Percentiles rank a stretch among this genome's conserved stretches.
Evolutionary conservation across 2,329 filamentous ascomycete species (phyloP).

Genomic region (Pyrenophora seminiperda): DNA sequence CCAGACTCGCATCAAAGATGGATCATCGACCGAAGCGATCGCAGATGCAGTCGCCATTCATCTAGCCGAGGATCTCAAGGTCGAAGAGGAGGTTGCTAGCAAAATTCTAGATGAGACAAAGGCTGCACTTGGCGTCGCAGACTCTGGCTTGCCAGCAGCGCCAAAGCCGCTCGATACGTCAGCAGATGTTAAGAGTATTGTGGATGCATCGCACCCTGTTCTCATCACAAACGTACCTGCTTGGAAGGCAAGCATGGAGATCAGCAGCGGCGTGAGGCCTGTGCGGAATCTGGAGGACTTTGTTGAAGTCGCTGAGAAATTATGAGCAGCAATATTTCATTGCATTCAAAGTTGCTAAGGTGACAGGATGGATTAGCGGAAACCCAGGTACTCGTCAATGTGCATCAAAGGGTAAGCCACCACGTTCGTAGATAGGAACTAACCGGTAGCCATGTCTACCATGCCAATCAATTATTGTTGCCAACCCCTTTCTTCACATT

Average conservation of each 20-base stretch:
- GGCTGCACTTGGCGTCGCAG: constrained; percentile 52
- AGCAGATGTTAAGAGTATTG: constrained; percentile 30
- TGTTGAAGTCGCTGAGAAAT: constrained; percentile 64
- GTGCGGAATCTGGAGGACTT: constrained; percentile 80
- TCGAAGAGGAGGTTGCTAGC: constrained; percentile 57
- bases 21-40: constrained; percentile 56
- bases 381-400: too few species aligned
- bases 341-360: too few species aligned
- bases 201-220: constrained; percentile 50
- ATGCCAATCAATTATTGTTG: too few species aligned
- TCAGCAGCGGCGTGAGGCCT: constrained; percentile 74
- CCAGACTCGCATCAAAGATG: constrained; percentile 50
- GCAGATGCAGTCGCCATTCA: constrained; percentile 58
- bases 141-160: constrained; percentile 45
- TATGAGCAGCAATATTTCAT: constrained; percentile 6
- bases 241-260: constrained; percentile 76
- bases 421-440: too few species aligned
- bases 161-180: constrained; percentile 46
- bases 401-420: too few species aligned
- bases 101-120: constrained; percentile 57
- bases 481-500: too few species aligned
- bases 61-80: constrained; percentile 49
- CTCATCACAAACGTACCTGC: constrained; percentile 78
- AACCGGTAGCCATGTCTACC: too few species aligned
- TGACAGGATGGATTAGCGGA: too few species aligned